phyloP scores from a whole-genome alignment of 2,329 filamentous ascomycete genomes.

The Diaporthe vexans region DNA sequence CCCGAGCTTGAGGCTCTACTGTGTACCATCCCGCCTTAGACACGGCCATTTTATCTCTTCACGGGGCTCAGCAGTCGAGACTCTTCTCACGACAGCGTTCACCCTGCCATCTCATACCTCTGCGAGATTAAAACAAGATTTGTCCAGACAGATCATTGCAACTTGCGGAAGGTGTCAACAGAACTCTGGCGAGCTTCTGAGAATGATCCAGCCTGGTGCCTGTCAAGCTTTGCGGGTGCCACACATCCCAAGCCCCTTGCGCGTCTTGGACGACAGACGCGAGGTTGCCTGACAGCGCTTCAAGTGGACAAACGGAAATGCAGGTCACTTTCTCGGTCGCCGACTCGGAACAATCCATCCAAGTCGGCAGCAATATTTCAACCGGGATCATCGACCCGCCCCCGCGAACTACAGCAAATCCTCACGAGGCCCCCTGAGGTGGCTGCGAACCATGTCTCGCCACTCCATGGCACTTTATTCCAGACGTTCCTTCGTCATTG shows the following conservation, averaged over 20 bases:
- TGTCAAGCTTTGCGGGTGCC: slow-evolving; percentile 1
- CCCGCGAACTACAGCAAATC: neutral
- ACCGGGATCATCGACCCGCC: neutral
- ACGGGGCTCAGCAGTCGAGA: neutral
- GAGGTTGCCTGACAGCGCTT: no score
- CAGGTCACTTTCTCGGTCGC: slow-evolving; percentile 2
- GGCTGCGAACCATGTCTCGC: slow-evolving; percentile 2
- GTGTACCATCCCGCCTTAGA: neutral
- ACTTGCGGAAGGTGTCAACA: slow-evolving; percentile 19
- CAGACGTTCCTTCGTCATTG: slow-evolving; percentile 1
- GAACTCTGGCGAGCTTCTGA: neutral
- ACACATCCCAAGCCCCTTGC: neutral
- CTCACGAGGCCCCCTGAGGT: neutral
- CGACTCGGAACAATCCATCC: neutral
- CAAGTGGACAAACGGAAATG: neutral
- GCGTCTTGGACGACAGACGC: neutral
- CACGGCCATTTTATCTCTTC: neutral
- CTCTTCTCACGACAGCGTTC: neutral
- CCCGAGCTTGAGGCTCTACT: slow-evolving; percentile 22
- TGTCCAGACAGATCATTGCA: slow-evolving; percentile 12
- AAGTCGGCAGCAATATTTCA: neutral
- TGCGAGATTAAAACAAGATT: neutral
- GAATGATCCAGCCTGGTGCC: no score
- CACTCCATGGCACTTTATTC: slow-evolving; percentile 21
- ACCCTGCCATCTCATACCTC: slow-evolving; percentile 5